Base-by-base conservation (phyloP, 1,284 basidiomycete genomes). In the Trametes hirsuta region DNA sequence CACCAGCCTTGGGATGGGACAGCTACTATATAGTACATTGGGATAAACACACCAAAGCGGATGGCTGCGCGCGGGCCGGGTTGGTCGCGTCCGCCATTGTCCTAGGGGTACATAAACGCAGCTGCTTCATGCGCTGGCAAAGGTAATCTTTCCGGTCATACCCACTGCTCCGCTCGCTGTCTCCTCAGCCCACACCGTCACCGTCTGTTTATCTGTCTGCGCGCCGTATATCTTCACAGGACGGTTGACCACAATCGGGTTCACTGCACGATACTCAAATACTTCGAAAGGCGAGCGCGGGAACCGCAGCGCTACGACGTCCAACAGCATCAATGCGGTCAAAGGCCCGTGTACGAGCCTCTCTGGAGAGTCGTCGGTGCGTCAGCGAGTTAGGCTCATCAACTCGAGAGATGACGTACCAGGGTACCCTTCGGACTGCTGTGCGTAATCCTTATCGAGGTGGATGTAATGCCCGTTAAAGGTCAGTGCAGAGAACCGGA, bases 401-500 rank as follows among this genome's bases (percentile, higher is more conserved):
- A 12, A 51, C 39, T n/a, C 39, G n/a, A 40, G 22, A n/a, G 53
- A n/a, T 37, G 48, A 56, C 40, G 40, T 60, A 88, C 90, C 90
- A 66, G 85, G 81, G 67, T 93, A 91, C 10, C 90, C 89, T 74
- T 94, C 90, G n/a, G 77, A 79, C 22, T 76, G 72, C 48, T 81
- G 83, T 12, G 90, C 84, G 69, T 88, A 93, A 25, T 86, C 83
- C 62, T 83, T 84, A 75, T 92, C 87, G 11, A 91, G 78, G 71
- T 92, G 90, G 63, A 92, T 89, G 60, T 84, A 79, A 66, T 92
- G 89, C 9, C 83, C 86, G 65, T 92, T 91, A 75, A 91, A 93
- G 59, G 88, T 94, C 39, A 94, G 77, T 14, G 93, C 91, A 10
- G 91, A 93, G 76, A 90, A 95, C 10, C 91, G 85, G 78, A 94